Percentiles rank a stretch among this genome's conserved stretches.
Evolutionary conservation across 2,329 filamentous ascomycete genomes (phyloP).

Genomic region (Hypoxylon sp.): DNA sequence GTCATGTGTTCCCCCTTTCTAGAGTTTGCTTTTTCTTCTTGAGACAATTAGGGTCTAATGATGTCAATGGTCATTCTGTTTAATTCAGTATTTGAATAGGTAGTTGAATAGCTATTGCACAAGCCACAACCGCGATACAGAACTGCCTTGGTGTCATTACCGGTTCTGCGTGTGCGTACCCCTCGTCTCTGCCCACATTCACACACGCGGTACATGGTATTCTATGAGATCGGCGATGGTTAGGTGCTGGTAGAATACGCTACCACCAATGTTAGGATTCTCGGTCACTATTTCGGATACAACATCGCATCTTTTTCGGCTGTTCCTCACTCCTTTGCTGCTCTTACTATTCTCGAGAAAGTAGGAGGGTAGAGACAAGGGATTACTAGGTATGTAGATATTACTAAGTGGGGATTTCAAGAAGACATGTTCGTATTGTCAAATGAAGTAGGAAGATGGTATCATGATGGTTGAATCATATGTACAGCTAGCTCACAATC

Average conservation of each 20-base stretch:
- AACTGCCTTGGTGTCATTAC: not conserved
- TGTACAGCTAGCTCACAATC: not conserved
- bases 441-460: conserved; percentile 9
- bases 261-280: not conserved
- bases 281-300: not conserved
- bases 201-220: not conserved
- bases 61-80: conserved; percentile 15
- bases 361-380: not conserved
- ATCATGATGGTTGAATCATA: not conserved
- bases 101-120: too few relatives aligned
- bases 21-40: conserved; percentile 8
- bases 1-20: not conserved
- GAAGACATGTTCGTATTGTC: conserved; percentile 15
- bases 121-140: not conserved
- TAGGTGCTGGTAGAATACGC: not conserved
- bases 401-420: conserved; percentile 16
- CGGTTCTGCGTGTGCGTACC: not conserved
- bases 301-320: not conserved
- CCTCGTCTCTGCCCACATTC: not conserved
- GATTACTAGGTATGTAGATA: conserved; percentile 19
- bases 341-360: conserved; percentile 10
- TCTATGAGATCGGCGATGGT: not conserved
- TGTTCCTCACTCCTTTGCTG: not conserved
- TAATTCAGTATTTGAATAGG: conserved; percentile 1
- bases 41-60: conserved; percentile 14